Base-by-base conservation (phyloP, 495 filamentous ascomycete species). In the Penicillium cosmopolitanum region DNA sequence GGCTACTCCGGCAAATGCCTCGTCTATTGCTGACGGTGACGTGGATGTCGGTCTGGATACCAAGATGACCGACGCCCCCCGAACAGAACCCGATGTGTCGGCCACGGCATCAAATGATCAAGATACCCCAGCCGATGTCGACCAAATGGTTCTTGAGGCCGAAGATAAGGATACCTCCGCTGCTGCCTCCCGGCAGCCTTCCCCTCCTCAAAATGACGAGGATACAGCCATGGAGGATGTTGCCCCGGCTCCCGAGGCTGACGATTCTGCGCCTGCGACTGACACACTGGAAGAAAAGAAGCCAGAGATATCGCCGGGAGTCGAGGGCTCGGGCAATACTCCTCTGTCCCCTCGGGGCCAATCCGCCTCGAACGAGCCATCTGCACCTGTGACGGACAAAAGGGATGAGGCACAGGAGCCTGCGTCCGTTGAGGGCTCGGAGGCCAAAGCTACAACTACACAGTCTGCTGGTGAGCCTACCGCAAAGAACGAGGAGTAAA, bases 221-320 rank as follows among this genome's bases (percentile, higher is more conserved):
- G 88, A 89, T 64, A 78, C 84, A 4, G 71, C 85, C 11, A 88
- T 90, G 79, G 88, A 87, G 60, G 87, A 88, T 62, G 84, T 76
- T 10, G 65, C 66, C 5, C 54, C 69, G 5, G 61, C 62, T 18
- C 62, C 64, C 18, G 71, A 67, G 10, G 53, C 71, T 5, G 71
- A 71, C 18, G 50, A 61, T 35, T 18, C 46, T 23, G 55, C 13
- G 13, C 33, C 47, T 25, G 56, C 66, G 1, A 57, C 61, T 18
- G 51, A 65, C 13, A 64, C 70, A 0, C 57, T 58, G 15, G 66
- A 65, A 5, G 66, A 72, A 15, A 61, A 68, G 58, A 69, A 65
- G 23, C 73, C 67, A 46, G 59, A 69, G 18, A 50, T 51, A 19
- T 56, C 68, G 5, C 50, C 62, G n/a, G 61, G 59, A 7, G 36